Conservation (phyloP, 2,329 filamentous ascomycete species). For the Colletotrichum orbiculare region DNA sequence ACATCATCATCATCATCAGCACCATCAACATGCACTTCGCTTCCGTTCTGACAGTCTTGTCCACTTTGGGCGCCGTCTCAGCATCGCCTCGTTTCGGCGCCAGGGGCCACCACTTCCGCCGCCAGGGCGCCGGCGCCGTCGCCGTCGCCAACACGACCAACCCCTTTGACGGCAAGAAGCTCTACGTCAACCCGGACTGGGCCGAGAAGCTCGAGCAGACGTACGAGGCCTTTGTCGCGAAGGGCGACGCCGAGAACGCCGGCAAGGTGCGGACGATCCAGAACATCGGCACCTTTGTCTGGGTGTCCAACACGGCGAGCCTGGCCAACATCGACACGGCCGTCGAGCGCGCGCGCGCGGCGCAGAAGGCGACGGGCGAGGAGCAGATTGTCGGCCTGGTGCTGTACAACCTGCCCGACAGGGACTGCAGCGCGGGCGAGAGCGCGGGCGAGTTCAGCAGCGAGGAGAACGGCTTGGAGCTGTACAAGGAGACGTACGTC, state of each 20-base stretch:
- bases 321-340: slow-evolving; percentile 53
- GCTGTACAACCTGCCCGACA: slow-evolving; percentile 57
- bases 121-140: slow-evolving; percentile 5
- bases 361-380: slow-evolving; percentile 47
- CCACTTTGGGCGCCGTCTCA: slow-evolving; percentile 29
- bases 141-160: slow-evolving; percentile 41
- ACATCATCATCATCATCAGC: background rate
- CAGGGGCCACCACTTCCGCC: slow-evolving; percentile 20
- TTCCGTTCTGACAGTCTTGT: slow-evolving; percentile 35
- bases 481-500: slow-evolving; percentile 55
- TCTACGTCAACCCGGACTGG: slow-evolving; percentile 60
- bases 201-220: slow-evolving; percentile 54
- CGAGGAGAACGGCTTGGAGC: slow-evolving; percentile 48
- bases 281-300: slow-evolving; percentile 54
- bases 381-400: slow-evolving; percentile 56
- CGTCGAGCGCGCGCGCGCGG: slow-evolving; percentile 49
- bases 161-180: slow-evolving; percentile 59
- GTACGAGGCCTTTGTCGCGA: slow-evolving; percentile 47
- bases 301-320: slow-evolving; percentile 51
- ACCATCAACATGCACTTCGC: slow-evolving; percentile 29
- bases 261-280: slow-evolving; percentile 51
- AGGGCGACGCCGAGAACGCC: slow-evolving; percentile 51
- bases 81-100: slow-evolving; percentile 29
- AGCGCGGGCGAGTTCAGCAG: slow-evolving; percentile 53
- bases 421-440: slow-evolving; percentile 58